Evolutionary conservation across 495 filamentous ascomycete species (phyloP), one percentile per base, ranked within the genome.

Genomic region (Penicillium desertorum): DNA sequence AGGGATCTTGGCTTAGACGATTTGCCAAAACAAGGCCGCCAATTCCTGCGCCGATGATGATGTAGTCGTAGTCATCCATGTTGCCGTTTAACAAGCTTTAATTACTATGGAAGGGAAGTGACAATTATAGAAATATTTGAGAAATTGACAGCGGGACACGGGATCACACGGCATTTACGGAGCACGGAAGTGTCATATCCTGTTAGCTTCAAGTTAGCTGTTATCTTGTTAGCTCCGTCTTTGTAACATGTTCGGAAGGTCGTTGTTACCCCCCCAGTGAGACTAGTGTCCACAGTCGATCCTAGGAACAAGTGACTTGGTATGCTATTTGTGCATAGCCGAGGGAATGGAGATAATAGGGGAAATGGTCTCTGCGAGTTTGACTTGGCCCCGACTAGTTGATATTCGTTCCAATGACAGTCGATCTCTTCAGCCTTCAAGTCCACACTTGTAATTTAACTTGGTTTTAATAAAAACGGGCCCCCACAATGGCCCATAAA

Each of bases 1-100:
- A 51, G 11, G 51, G 45, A 61, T 77, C 61, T 57, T 81, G 73
- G 7, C 75, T 78, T 23, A 83, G 63, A 20, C 77, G 66, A 44
- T 75, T 71, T 2, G 80, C 81, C 25, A 83, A 62, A 2, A 73
- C 76, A 17, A 82, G 63, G 4, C 79, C 78, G 34, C 72, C 71
- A 16, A 76, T 74, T 2, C 80, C 81, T 6, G 70, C 80, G 0
- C 79, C 71, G 34, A 75, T 48, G 49, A 75, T 66, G 23, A 76
- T 65, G 47, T 69, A 74, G 54, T 74, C 71, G 43, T 66, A 74
- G 32, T 51, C 43, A 45, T 62, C 54, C 39, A 47, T 50, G 3
- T 46, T 58, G 42, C 4, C 27, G 14, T n/a, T 46, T 2, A 27
- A 8, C 3, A 14, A 34, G 4, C 11, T 34, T 34, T 4, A 12